Conservation (phyloP, 495 filamentous ascomycete genomes). For the Aspergillus nidulans region DNA sequence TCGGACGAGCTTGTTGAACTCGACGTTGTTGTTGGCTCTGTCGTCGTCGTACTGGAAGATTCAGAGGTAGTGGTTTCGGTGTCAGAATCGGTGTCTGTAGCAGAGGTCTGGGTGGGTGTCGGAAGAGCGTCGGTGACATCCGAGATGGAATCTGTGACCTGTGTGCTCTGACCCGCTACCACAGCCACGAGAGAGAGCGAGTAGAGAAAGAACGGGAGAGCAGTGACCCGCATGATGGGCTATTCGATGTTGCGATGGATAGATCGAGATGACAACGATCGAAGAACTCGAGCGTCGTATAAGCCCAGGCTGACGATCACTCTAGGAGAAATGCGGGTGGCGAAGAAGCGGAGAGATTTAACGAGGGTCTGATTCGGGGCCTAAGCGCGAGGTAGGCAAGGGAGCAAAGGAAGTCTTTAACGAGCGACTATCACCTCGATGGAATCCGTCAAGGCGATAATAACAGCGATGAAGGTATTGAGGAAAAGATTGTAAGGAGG, state of each 20-base stretch:
- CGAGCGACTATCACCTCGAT: constrained; percentile 16
- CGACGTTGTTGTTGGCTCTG: constrained; percentile 3
- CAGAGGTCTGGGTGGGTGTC: constrained; percentile 14
- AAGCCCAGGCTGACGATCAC: constrained; percentile 6
- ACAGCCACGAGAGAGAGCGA: constrained; percentile 37
- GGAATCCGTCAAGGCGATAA: constrained; percentile 11
- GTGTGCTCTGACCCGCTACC: constrained; percentile 32
- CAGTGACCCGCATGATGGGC: constrained; percentile 35
- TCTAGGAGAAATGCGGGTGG: constrained; percentile 4
- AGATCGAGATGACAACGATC: background rate
- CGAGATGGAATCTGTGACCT: constrained; percentile 18
- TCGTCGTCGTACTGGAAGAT: constrained; percentile 19
- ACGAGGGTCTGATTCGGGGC: background rate
- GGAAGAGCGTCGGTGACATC: constrained; percentile 20
- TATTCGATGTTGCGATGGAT: background rate
- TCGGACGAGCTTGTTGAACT: constrained; percentile 10
- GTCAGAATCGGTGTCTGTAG: constrained; percentile 8
- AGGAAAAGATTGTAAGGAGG: constrained; percentile 17
- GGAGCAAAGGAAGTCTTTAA: constrained; percentile 13
- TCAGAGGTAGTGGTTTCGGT: constrained; percentile 19
- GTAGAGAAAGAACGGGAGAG: constrained; percentile 34
- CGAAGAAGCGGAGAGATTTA: background rate
- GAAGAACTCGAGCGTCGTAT: constrained; percentile 1
- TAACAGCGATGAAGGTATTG: constrained; percentile 17
- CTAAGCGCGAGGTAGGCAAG: background rate